Evolutionary conservation across 2,329 filamentous ascomycete species (phyloP).

Genomic region (Cladosporium sp.): DNA sequence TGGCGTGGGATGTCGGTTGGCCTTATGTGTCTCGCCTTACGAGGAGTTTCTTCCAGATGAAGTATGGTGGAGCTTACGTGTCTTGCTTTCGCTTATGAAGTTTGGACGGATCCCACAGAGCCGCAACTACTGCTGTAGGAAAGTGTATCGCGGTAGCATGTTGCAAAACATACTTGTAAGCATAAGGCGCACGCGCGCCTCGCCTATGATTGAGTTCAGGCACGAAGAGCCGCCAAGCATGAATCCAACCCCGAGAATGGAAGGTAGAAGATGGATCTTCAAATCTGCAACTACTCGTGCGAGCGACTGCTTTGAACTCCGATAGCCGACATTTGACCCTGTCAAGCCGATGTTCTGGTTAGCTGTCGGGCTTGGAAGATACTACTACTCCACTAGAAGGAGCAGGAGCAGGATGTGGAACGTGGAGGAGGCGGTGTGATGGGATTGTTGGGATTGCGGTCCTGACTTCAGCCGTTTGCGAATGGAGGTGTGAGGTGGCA

Average conservation of each 20-base stretch:
- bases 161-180: background rate
- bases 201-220: background rate
- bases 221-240: background rate
- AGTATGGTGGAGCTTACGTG: no score
- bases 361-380: background rate
- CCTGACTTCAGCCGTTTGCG: background rate
- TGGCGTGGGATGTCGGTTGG: no score
- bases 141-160: background rate
- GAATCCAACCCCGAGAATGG: background rate
- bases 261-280: background rate
- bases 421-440: conserved; percentile 6
- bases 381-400: no score
- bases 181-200: background rate
- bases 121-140: background rate
- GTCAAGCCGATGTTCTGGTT: background rate
- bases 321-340: background rate
- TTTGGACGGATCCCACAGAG: background rate
- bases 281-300: background rate
- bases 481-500: background rate
- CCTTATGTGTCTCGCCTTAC: no score
- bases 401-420: background rate
- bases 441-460: conserved; percentile 5
- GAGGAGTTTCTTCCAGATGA: no score
- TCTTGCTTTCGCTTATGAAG: no score
- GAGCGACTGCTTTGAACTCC: no score